A percentile compares a stretch with the other conserved stretches of the same genome.
These are phyloP conservation scores for Hsuehochloa calcarea DNA, from an alignment of 176 grass and related monocot genomes.

Conservation along the genomic window DNA sequence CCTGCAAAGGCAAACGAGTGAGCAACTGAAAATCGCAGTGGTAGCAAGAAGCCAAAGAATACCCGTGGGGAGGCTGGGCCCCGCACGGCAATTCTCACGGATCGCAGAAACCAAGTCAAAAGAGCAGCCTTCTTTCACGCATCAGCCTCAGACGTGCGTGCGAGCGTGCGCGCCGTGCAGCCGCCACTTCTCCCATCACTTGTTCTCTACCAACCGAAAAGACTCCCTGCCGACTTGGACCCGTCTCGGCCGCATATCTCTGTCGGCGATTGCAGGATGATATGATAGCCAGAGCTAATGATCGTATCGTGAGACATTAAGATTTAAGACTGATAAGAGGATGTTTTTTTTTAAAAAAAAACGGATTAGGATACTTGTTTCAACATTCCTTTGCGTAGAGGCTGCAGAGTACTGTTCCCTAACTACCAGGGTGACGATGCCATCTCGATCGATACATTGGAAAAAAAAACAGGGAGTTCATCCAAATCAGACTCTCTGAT, in stretches of 20 bases:
- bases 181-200: background rate
- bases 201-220: background rate
- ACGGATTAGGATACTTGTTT: background rate
- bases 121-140: slow-evolving; percentile 7
- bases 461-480: background rate
- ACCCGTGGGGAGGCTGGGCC: background rate
- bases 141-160: background rate
- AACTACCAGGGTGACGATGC: background rate
- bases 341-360: background rate
- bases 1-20: background rate
- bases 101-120: background rate
- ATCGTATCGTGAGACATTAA: background rate
- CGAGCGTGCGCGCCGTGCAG: background rate
- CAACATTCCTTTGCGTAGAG: background rate
- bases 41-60: background rate
- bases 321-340: background rate
- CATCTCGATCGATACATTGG: background rate
- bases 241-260: background rate
- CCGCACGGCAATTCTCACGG: background rate
- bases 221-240: background rate
- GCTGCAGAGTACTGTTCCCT: background rate
- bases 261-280: background rate
- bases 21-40: background rate
- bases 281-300: background rate
- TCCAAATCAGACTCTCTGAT: background rate